These are phyloP conservation scores for Metschnikowia bowlesiae DNA, from an alignment of 805 yeast genomes.

Conservation along the genomic window DNA sequence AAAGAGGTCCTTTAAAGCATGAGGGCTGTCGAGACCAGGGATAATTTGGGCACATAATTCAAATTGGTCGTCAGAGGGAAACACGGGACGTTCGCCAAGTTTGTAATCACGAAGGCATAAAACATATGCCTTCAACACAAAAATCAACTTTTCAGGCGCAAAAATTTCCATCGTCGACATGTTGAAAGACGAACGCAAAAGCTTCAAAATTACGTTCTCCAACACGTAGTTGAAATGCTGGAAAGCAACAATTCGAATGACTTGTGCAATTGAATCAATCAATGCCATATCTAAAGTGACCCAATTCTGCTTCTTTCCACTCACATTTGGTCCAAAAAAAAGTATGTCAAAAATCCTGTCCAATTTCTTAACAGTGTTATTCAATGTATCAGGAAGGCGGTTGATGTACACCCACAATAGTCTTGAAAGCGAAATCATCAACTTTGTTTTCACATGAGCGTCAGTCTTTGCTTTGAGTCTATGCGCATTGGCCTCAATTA, in stretches of 20 bases:
- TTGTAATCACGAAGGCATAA: slow-evolving; percentile 64
- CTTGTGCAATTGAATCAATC: slow-evolving; percentile 63
- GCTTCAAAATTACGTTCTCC: slow-evolving; percentile 71
- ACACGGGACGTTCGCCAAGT: slow-evolving; percentile 56
- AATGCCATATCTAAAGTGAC: slow-evolving; percentile 57
- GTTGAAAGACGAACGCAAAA: slow-evolving; percentile 59
- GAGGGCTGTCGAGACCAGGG: slow-evolving; percentile 1
- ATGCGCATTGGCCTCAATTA: slow-evolving; percentile 59
- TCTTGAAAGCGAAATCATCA: slow-evolving; percentile 64
- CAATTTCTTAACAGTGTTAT: slow-evolving; percentile 76
- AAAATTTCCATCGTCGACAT: slow-evolving; percentile 56
- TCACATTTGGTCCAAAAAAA: slow-evolving; percentile 40
- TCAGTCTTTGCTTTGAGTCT: slow-evolving; percentile 62
- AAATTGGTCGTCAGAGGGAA: slow-evolving; percentile 54
- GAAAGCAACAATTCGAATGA: slow-evolving; percentile 73
- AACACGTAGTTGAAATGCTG: slow-evolving; percentile 74
- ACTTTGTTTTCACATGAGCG: slow-evolving; percentile 46
- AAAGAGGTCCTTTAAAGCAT: slow-evolving; percentile 9
- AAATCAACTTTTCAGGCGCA: slow-evolving; percentile 63
- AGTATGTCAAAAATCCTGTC: slow-evolving; percentile 58
- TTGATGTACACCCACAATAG: slow-evolving; percentile 86
- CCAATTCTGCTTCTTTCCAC: slow-evolving; percentile 70
- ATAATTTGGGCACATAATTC: slow-evolving; percentile 1
- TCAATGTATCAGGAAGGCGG: slow-evolving; percentile 82
- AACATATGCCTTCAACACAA: slow-evolving; percentile 68